These are phyloP conservation scores for Setaria viridis DNA, from an alignment of 202 grass and related monocot genomes.

Conservation along the genomic window DNA sequence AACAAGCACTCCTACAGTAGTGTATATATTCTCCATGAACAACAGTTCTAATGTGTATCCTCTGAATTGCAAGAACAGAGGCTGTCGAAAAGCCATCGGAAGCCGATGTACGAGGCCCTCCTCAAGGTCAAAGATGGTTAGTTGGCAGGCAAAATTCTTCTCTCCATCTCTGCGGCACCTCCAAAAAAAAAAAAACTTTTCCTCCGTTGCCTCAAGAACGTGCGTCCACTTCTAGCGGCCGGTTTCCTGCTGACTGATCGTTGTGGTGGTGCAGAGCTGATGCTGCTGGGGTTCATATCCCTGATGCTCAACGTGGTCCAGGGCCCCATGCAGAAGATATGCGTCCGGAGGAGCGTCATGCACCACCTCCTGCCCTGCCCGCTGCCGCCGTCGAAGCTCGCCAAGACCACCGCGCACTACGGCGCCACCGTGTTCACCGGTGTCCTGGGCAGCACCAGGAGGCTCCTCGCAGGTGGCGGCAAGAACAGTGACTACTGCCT, in stretches of 20 bases:
- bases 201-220: not conserved
- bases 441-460: constrained; percentile 54
- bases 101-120: constrained; percentile 82
- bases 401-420: constrained; percentile 42
- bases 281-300: constrained; percentile 97
- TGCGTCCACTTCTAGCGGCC: not conserved
- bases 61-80: constrained; percentile 41
- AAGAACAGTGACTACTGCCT: constrained; percentile 52
- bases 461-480: constrained; percentile 59
- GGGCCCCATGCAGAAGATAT: constrained; percentile 59
- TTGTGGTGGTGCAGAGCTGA: constrained; percentile 62
- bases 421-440: constrained; percentile 39
- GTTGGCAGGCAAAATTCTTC: not conserved
- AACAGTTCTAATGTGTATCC: not conserved
- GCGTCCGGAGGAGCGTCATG: constrained; percentile 48
- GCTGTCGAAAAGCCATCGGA: constrained; percentile 63
- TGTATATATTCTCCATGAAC: no score
- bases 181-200: not conserved
- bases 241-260: not conserved
- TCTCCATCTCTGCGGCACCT: not conserved
- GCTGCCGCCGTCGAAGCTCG: not conserved
- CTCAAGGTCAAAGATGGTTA: constrained; percentile 93
- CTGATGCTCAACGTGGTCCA: constrained; percentile 81
- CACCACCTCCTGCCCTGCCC: constrained; percentile 68
- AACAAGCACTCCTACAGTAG: no score